phyloP scores from a whole-genome alignment of 1,284 basidiomycete species.

The Pseudozyma sp. region DNA sequence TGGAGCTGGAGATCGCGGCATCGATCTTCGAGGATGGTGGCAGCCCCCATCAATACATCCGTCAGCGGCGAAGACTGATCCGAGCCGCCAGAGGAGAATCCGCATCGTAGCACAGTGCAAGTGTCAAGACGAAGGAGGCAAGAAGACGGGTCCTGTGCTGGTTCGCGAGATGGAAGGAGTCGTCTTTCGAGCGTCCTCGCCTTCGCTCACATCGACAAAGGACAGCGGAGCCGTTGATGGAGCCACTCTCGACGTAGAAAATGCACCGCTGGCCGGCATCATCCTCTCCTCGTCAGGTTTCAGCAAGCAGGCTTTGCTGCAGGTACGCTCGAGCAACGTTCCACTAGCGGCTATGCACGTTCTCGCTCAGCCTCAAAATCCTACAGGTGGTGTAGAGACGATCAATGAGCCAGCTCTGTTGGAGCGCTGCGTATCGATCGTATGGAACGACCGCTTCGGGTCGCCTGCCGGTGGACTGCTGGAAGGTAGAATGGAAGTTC shows the following conservation, averaged over 20 bases:
- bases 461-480: slow-evolving; percentile 15
- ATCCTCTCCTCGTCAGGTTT: slow-evolving; percentile 47
- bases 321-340: slow-evolving; percentile 43
- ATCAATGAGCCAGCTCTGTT: background rate
- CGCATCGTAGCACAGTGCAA: slow-evolving; percentile 91
- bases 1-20: slow-evolving; percentile 83
- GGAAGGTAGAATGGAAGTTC: slow-evolving; percentile 30
- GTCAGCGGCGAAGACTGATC: background rate
- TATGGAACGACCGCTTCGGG: slow-evolving; percentile 44
- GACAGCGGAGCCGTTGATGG: background rate
- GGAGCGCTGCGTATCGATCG: slow-evolving; percentile 32
- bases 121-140: slow-evolving; percentile 76
- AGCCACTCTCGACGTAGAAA: background rate
- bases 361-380: slow-evolving; percentile 7
- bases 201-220: background rate
- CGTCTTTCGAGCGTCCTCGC: slow-evolving; percentile 33
- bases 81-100: slow-evolving; percentile 64
- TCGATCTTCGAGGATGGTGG: slow-evolving; percentile 94
- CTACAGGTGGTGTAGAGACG: background rate
- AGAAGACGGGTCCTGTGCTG: slow-evolving; percentile 80
- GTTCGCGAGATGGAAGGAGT: slow-evolving; percentile 82
- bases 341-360: slow-evolving; percentile 53
- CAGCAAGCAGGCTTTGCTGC: slow-evolving; percentile 51
- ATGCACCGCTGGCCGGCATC: slow-evolving; percentile 15
- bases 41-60: slow-evolving; percentile 74